These are phyloP conservation scores for Solanum chilense DNA, from an alignment of 257 asterid genomes.

Conservation along the genomic window DNA sequence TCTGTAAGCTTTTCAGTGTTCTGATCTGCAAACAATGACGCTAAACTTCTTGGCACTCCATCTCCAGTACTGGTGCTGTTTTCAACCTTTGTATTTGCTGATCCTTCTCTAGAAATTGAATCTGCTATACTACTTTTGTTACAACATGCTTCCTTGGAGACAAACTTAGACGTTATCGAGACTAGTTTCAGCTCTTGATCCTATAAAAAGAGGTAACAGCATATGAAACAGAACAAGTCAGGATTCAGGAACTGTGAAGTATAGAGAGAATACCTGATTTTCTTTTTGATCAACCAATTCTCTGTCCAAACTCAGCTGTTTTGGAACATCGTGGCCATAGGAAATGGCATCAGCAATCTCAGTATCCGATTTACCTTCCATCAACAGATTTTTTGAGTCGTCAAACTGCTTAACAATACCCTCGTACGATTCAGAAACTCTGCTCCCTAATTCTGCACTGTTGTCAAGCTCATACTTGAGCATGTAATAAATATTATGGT, in stretches of 20 bases:
- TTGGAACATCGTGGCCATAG: neutral
- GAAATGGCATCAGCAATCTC: neutral
- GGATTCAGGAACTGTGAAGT: neutral
- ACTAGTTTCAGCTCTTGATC: neutral
- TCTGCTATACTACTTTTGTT: neutral
- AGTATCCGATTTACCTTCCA: neutral
- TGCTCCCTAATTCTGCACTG: neutral
- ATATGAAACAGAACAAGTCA: neutral
- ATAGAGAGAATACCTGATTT: neutral
- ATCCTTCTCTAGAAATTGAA: neutral
- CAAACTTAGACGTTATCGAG: neutral
- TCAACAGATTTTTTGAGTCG: neutral
- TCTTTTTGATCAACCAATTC: neutral
- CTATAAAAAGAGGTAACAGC: neutral
- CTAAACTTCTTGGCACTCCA: neutral
- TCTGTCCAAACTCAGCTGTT: neutral
- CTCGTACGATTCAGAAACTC: neutral
- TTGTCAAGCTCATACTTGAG: constrained; percentile 6
- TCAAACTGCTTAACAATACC: constrained; percentile 1
- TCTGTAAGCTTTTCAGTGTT: neutral
- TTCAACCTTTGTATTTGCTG: neutral
- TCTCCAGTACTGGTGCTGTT: neutral
- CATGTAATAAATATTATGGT: constrained; percentile 3
- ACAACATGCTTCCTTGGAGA: neutral
- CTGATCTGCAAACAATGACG: neutral